phyloP scores from a whole-genome alignment of 352 stramenopile genomes.

The Phytopythium ostracodes region DNA sequence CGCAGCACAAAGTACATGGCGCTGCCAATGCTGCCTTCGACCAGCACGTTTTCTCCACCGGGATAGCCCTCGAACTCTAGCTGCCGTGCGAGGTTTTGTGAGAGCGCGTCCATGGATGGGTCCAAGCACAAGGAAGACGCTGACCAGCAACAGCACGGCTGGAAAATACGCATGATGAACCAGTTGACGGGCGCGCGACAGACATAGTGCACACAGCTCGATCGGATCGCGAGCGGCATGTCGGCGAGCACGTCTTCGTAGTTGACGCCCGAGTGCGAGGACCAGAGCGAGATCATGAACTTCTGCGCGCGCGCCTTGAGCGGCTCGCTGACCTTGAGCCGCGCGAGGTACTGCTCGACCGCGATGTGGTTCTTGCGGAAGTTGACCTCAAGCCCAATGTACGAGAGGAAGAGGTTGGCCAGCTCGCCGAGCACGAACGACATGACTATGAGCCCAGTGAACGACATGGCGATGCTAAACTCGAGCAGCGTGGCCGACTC shows the following conservation, averaged over 20 bases:
- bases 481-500: slow-evolving; percentile 23
- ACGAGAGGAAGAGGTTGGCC: slow-evolving; percentile 50
- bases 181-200: slow-evolving; percentile 26
- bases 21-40: slow-evolving; percentile 52
- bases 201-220: slow-evolving; percentile 42
- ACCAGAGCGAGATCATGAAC: slow-evolving; percentile 56
- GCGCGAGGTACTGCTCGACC: slow-evolving; percentile 38
- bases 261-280: slow-evolving; percentile 46
- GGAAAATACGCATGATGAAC: slow-evolving; percentile 36
- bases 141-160: slow-evolving; percentile 18
- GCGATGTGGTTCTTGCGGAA: slow-evolving; percentile 61
- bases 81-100: slow-evolving; percentile 26
- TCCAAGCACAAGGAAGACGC: background rate
- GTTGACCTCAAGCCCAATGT: slow-evolving; percentile 49
- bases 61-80: slow-evolving; percentile 69
- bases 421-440: slow-evolving; percentile 51
- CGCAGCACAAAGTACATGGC: slow-evolving; percentile 73
- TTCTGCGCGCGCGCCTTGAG: slow-evolving; percentile 28
- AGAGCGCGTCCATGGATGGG: slow-evolving; percentile 15
- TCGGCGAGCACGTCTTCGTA: slow-evolving; percentile 48
- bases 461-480: slow-evolving; percentile 42
- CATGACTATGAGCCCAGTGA: slow-evolving; percentile 46
- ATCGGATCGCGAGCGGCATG: slow-evolving; percentile 40
- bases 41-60: slow-evolving; percentile 46
- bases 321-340: slow-evolving; percentile 23